These are phyloP conservation scores for Neurospora sp. DNA, from an alignment of 495 filamentous ascomycete species.

Conservation along the genomic window DNA sequence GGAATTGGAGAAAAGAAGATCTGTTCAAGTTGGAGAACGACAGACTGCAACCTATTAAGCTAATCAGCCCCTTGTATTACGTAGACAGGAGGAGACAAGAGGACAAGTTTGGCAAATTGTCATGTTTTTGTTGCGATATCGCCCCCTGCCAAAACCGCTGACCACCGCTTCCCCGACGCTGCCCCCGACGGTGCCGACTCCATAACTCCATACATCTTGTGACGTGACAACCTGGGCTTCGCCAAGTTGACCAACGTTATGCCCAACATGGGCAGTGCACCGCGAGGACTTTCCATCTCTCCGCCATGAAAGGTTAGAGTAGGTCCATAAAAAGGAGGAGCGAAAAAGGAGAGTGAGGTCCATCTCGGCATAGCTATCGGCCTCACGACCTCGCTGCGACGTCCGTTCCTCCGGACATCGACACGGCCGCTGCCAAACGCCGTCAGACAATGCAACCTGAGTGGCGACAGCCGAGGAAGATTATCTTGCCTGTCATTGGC, in stretches of 20 bases:
- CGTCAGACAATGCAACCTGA: background rate
- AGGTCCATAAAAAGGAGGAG: background rate
- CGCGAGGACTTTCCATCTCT: background rate
- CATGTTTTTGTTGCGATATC: background rate
- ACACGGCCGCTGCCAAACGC: background rate
- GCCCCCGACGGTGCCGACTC: background rate
- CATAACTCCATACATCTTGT: background rate
- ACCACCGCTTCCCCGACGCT: background rate
- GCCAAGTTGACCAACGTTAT: background rate
- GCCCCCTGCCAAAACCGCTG: background rate
- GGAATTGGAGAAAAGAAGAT: background rate
- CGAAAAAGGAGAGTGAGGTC: background rate
- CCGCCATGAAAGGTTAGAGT: background rate
- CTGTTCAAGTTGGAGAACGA: background rate
- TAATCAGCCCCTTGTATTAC: background rate
- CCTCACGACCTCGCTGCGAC: background rate
- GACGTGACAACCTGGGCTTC: background rate
- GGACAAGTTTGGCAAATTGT: background rate
- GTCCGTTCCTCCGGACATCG: background rate
- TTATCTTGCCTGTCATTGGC: constrained; percentile 12
- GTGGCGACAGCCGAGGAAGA: background rate
- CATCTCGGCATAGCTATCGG: background rate
- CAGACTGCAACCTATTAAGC: background rate
- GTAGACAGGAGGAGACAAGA: background rate
- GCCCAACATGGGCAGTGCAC: background rate